Base-by-base conservation (phyloP, 164 flowering plant species). In the Malania oleifera region DNA sequence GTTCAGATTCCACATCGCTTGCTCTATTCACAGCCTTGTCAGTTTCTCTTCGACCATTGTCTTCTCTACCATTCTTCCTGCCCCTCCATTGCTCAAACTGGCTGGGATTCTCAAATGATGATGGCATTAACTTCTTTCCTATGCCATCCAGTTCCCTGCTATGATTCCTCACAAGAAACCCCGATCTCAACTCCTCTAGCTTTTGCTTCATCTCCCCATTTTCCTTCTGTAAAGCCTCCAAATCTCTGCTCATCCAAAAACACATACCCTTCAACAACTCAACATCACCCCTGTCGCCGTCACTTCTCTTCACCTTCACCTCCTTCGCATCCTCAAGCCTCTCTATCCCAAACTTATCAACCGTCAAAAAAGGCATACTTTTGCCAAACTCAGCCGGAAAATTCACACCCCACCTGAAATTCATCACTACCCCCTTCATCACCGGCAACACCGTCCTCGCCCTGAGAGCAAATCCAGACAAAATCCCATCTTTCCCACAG, bases 331-430 rank as follows among this genome's bases (percentile, higher is more conserved):
- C 71, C 64, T 78, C 83, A 27, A 79, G 73, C 44, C 81, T 80
- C 80, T 85, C 86, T n/a, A 88, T 52, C 22, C 77, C 78, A 31
- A 91, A 69, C 82, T 86, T 91, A 54, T 85, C 83, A 37, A 88
- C 59, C 0, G 82, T 80, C 73, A 91, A 72, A 68, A 72, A 77
- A 0, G 95, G 96, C 74, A 85, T 28, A 48, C 62, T 66, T 38
- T 39, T 59, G 1, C 57, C 62, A 24, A 57, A 54, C 54, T 75
- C 77, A 5, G 63, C 59, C 2, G 86, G 77, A 18, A 85, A 70
- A 57, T 78, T 77, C 73, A 86, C 69, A 0, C 85, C 84, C 95
- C 95, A 89, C 39, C 95, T 55, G 56, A 74, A 67, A 59, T 73
- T 85, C 64, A 82, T 52, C 45, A 24, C 52, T 40, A 71, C 65